A percentile compares a stretch with the other conserved stretches of the same genome.
Conservation (phyloP, 2,329 filamentous ascomycete species). For the Endocalyx cinctus region DNA sequence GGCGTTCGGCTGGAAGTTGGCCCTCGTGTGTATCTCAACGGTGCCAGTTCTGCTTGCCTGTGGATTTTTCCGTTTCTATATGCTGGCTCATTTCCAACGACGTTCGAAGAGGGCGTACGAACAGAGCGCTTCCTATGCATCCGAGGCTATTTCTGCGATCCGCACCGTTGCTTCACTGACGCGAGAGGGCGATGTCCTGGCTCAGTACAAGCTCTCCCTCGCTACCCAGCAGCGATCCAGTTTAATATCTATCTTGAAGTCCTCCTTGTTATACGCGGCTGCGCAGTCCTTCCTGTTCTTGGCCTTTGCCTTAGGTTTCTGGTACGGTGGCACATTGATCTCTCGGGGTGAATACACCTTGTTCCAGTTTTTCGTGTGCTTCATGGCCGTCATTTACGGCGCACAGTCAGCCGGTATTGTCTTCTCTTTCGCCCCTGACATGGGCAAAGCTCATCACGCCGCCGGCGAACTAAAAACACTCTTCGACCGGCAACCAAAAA, state of each 20-base stretch:
- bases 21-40: conserved; percentile 73
- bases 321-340: conserved; percentile 81
- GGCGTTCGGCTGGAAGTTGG: conserved; percentile 83
- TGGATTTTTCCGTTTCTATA: conserved; percentile 84
- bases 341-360: conserved; percentile 65
- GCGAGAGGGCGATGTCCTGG: conserved; percentile 75
- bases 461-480: conserved; percentile 75
- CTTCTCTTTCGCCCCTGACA: conserved; percentile 86
- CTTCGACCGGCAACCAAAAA: conserved; percentile 75
- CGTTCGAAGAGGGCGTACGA: conserved; percentile 78
- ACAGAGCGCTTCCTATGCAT: conserved; percentile 78
- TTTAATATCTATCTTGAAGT: conserved; percentile 69
- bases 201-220: conserved; percentile 64
- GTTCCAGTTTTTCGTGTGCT: conserved; percentile 91
- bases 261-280: conserved; percentile 74
- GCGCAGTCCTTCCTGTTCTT: conserved; percentile 82
- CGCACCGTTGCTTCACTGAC: conserved; percentile 90
- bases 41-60: conserved; percentile 74
- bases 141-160: conserved; percentile 90
- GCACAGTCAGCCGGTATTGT: conserved; percentile 86
- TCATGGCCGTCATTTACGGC: conserved; percentile 82
- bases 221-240: conserved; percentile 62
- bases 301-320: conserved; percentile 84
- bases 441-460: conserved; percentile 87
- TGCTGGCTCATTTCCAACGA: conserved; percentile 73